Base-by-base conservation (phyloP, 495 filamentous ascomycete species). In the Tuber melanosporum region DNA sequence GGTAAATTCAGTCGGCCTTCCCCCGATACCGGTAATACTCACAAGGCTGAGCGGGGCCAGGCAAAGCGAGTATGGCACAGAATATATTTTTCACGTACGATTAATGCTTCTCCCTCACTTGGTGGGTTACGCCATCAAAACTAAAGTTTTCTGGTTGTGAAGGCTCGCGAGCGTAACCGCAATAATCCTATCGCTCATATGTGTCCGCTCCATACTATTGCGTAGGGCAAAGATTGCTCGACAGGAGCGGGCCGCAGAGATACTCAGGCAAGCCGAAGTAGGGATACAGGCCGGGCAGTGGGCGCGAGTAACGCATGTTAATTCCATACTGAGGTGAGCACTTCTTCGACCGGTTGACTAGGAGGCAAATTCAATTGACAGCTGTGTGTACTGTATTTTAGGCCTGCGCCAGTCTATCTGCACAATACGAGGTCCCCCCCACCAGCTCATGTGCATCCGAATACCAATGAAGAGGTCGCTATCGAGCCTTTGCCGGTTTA, bases 401-500 rank as follows among this genome's bases (percentile, higher is more conserved):
- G 78, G 14, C 78, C 78, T 20, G 71, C 78, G 66, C 70, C 78
- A 70, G 78, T 49, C 19, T 36, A 52, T 10, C 8, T 22, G 39
- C 6, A 20, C 41, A 62, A 42, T 43, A 66, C 75, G 20, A 62
- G 75, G 26, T 74, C 77, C 12, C 46, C 79, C 12, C 46, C 79
- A 52, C 71, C 78, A 62, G 74, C 32, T 26, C 41, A 39, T 19
- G 7, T 36, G 46, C 26, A 46, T 49, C 47, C 76, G 17, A 66
- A 57, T 36, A 43, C 76, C 6, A 75, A 69, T 5, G 69, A 44
- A 5, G 70, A 75, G 15, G 74, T 77, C 41, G 52, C 75, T 15
- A 74, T 73, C 19, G 79, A 81, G 19, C 78, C 81, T 45, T 76
- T 81, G 26, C 80, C 80, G 26, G 44, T 73, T 12, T 81, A 81